Base-by-base conservation (phyloP, 2,329 filamentous ascomycete species). In the Ophiostoma ips region DNA sequence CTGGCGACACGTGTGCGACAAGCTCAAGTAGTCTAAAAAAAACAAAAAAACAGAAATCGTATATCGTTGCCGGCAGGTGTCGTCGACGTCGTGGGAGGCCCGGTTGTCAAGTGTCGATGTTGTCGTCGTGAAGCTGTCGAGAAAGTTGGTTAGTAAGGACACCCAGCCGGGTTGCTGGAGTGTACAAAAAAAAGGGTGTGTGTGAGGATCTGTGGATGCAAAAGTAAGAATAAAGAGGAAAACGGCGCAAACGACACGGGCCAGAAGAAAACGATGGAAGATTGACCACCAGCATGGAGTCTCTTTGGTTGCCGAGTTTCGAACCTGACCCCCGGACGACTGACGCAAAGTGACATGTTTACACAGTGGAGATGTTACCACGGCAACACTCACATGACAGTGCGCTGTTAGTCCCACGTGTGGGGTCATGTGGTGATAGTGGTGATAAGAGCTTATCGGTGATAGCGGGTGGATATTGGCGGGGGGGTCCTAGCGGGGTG, bases 321-420 rank as follows among this genome's bases (percentile, higher is more conserved):
- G 36, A 33, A 19, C 36, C 36, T 16, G 35, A 45, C 31, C 48
- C 30, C 41, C 47, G 9, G 43, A 38, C 46, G 43, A 49, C 33
- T 13, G 15, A 34, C 31, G 33, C 28, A 15, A 40, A 34, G 51
- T 46, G 51, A 50, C 34, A 46, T 53, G 51, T 53, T 53, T 53
- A 53, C 51, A 16, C 24, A 31, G 45, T 48, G 48, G 37, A 48
- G 15, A 21, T 5, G 51, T 53, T 53, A 24, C 45, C 51, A 50
- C 44, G 38, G 51, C 48, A 52, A 52, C 48, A 3, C n/a, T 44
- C 38, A 47, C 48, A 36, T 43, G 40, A 43, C 11, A 16, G 10
- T 9, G 38, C 24, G 13, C 24, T 13, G 5, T 28, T 28, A 21
- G 9, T 0, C 24, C 9, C 15, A 6, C 5, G 38, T 43, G 21